phyloP scores from a whole-genome alignment of 768 basidiomycete species.

The Suillus clintonianus region DNA sequence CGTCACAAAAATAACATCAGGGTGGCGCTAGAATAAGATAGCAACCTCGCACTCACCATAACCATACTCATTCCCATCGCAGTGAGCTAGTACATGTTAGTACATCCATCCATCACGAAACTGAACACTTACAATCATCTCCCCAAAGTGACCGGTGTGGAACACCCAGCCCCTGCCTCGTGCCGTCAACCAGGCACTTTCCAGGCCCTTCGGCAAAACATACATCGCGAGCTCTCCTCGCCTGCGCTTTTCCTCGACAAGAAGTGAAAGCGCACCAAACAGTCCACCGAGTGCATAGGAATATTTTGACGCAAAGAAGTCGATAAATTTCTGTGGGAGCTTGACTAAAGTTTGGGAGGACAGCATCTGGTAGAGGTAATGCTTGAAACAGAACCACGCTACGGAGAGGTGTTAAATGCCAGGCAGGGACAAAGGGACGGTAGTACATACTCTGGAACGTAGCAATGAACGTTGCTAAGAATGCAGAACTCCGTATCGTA shows the following conservation, averaged over 20 bases:
- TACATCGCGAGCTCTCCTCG: slow-evolving; percentile 93
- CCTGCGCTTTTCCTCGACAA: slow-evolving; percentile 87
- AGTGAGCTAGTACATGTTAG: slow-evolving; percentile 44
- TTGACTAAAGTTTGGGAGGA: slow-evolving; percentile 35
- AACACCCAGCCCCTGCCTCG: slow-evolving; percentile 77
- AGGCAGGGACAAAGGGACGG: not conserved
- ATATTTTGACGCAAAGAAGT: slow-evolving; percentile 63
- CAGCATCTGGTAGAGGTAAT: slow-evolving; percentile 55
- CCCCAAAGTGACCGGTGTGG: slow-evolving; percentile 68
- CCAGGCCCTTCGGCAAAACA: slow-evolving; percentile 84
- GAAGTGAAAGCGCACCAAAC: slow-evolving; percentile 71
- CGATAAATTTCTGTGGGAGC: slow-evolving; percentile 49
- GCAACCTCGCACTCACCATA: slow-evolving; percentile 53
- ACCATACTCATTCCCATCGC: slow-evolving; percentile 90
- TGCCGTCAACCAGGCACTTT: slow-evolving; percentile 86
- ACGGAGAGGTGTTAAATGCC: not conserved
- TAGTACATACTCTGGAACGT: slow-evolving; percentile 74
- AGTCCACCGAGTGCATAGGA: slow-evolving; percentile 79
- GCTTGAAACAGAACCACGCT: slow-evolving; percentile 71
- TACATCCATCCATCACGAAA: not conserved
- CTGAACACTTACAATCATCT: slow-evolving; percentile 52
- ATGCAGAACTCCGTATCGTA: slow-evolving; percentile 81
- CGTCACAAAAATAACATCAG: slow-evolving; percentile 5
- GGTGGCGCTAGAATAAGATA: not conserved
- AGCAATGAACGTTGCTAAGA: slow-evolving; percentile 80